Evolutionary conservation across 2,329 filamentous ascomycete genomes (phyloP).

Genomic region (Hypoxylon sp.): DNA sequence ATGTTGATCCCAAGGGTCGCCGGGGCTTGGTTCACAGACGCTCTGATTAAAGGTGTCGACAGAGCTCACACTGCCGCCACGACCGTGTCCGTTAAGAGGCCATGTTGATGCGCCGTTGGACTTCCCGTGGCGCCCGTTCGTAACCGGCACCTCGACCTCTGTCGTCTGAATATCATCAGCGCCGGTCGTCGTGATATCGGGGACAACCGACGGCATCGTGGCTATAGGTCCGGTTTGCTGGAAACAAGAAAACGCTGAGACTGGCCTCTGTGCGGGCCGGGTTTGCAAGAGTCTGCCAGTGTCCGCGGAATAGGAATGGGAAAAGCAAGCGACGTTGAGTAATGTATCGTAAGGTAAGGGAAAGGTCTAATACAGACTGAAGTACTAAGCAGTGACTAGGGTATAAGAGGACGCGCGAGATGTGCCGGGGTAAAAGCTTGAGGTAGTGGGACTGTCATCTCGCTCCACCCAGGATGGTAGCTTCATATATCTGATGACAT

Average conservation of each 20-base stretch:
- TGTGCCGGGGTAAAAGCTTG: slow-evolving; percentile 7
- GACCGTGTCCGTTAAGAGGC: slow-evolving; percentile 36
- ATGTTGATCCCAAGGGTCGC: slow-evolving; percentile 24
- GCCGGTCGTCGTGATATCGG: slow-evolving; percentile 28
- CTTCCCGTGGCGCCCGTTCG: slow-evolving; percentile 41
- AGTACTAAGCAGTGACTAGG: slow-evolving; percentile 15
- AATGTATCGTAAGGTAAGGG: slow-evolving; percentile 7
- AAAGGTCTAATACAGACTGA: slow-evolving; percentile 13
- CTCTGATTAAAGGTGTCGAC: slow-evolving; percentile 38
- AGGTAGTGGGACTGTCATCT: slow-evolving; percentile 15
- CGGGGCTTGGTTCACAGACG: slow-evolving; percentile 13
- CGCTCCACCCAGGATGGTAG: slow-evolving; percentile 28
- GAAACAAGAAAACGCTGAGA: slow-evolving; percentile 19
- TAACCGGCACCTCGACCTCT: slow-evolving; percentile 33
- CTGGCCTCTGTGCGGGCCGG: slow-evolving; percentile 36
- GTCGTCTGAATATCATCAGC: slow-evolving; percentile 32
- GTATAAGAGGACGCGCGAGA: slow-evolving; percentile 12
- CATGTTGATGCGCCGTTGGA: slow-evolving; percentile 43
- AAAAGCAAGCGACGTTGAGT: slow-evolving; percentile 23
- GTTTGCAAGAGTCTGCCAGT: slow-evolving; percentile 23
- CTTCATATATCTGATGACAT: slow-evolving; percentile 46
- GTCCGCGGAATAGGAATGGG: slow-evolving; percentile 6
- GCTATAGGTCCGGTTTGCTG: slow-evolving; percentile 14
- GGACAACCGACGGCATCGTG: slow-evolving; percentile 47
- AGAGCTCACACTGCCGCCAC: slow-evolving; percentile 40